A percentile compares a stretch with the other conserved stretches of the same genome.
phyloP scores from a whole-genome alignment of 208 protist species.

The Leptomonas seymouri region DNA sequence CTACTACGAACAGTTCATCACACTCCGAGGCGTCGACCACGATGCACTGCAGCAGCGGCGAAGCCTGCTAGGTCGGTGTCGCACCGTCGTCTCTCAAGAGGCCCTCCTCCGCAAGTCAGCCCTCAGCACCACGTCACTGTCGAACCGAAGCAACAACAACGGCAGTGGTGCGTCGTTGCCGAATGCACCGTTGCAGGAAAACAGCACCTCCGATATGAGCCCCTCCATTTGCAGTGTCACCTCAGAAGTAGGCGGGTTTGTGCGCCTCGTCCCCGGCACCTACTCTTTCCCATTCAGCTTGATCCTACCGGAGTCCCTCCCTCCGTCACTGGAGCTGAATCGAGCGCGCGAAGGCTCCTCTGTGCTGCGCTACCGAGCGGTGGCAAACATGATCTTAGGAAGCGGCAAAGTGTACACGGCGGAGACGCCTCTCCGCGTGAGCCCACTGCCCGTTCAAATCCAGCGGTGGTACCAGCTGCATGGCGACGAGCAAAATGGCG shows the following conservation, averaged over 20 bases:
- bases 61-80: slow-evolving; percentile 2
- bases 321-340: slow-evolving; percentile 38
- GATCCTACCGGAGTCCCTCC: slow-evolving; percentile 52
- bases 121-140: not conserved
- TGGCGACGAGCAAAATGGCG: slow-evolving; percentile 29
- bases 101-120: not conserved
- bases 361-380: slow-evolving; percentile 47
- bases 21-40: slow-evolving; percentile 40
- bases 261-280: slow-evolving; percentile 50
- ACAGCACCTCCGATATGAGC: slow-evolving; percentile 1
- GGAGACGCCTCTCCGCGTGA: slow-evolving; percentile 33
- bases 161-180: not conserved
- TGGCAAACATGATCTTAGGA: slow-evolving; percentile 37
- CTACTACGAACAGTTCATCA: slow-evolving; percentile 66
- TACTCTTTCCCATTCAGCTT: slow-evolving; percentile 73
- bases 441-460: slow-evolving; percentile 60
- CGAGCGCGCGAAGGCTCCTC: slow-evolving; percentile 31
- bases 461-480: slow-evolving; percentile 59
- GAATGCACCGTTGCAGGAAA: not conserved
- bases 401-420: slow-evolving; percentile 31
- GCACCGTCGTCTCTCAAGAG: slow-evolving; percentile 19
- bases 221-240: slow-evolving; percentile 8
- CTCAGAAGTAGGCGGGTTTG: not conserved
- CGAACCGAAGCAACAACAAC: not conserved
- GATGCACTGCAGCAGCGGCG: slow-evolving; percentile 27